A percentile compares a stretch with the other conserved stretches of the same genome.
These are phyloP conservation scores for Agaricus sinodeliciosus DNA, from an alignment of 768 basidiomycete species.

Conservation along the genomic window DNA sequence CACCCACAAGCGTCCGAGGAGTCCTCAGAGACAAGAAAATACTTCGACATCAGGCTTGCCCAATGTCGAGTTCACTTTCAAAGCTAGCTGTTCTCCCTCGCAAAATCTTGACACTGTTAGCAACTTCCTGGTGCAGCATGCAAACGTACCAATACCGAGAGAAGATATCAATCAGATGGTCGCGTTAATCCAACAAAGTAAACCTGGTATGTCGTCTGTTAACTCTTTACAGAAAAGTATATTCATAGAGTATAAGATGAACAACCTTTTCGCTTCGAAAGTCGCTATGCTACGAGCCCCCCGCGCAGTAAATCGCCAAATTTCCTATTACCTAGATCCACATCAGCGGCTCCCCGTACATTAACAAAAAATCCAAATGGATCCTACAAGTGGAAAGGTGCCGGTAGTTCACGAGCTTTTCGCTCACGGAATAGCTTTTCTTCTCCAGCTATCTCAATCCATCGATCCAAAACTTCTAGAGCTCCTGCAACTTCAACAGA, in stretches of 20 bases:
- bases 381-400: conserved; percentile 67
- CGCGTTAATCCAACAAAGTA: conserved; percentile 45
- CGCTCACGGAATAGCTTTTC: conserved; percentile 57
- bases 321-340: conserved; percentile 14
- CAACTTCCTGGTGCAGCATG: conserved; percentile 40
- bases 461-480: conserved; percentile 33
- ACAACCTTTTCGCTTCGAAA: conserved; percentile 61
- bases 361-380: conserved; percentile 73
- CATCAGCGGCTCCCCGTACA: conserved; percentile 36
- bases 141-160: conserved; percentile 39
- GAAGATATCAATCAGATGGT: conserved; percentile 52
- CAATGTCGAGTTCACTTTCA: conserved; percentile 6
- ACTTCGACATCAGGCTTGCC: neutral
- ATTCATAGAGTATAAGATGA: conserved; percentile 24
- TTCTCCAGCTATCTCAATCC: conserved; percentile 66
- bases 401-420: conserved; percentile 54
- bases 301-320: conserved; percentile 30
- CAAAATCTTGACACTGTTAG: conserved; percentile 43
- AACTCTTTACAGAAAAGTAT: conserved; percentile 49
- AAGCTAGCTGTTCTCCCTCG: conserved; percentile 18
- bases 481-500: conserved; percentile 18
- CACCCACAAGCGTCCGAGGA: neutral
- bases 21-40: conserved; percentile 7
- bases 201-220: conserved; percentile 38
- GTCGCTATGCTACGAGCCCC: conserved; percentile 32